These are phyloP conservation scores for Vinca minor DNA, from an alignment of 257 asterid genomes.

Conservation along the genomic window DNA sequence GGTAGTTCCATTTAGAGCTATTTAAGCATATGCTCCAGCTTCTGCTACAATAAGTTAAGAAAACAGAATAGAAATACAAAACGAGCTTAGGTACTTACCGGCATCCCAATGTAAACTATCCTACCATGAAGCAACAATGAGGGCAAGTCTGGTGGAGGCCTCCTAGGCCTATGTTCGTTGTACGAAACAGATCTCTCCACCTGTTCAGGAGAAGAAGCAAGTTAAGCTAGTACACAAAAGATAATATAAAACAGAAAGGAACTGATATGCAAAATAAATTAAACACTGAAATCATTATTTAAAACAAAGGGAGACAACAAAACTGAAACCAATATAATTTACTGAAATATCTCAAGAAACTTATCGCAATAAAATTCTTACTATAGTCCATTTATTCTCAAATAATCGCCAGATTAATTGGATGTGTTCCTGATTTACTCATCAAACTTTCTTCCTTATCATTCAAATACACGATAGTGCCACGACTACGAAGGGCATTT, in stretches of 20 bases:
- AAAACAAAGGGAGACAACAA: background rate
- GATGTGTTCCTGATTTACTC: background rate
- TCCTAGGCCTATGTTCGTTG: slow-evolving; percentile 57
- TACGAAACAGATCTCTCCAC: slow-evolving; percentile 73
- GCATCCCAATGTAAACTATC: slow-evolving; percentile 90
- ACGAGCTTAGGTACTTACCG: slow-evolving; percentile 32
- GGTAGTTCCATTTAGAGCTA: background rate
- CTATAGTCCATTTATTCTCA: background rate
- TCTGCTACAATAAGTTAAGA: background rate
- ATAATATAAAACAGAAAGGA: background rate
- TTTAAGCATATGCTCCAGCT: background rate
- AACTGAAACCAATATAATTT: background rate
- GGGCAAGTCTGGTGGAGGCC: slow-evolving; percentile 92
- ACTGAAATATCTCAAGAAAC: background rate
- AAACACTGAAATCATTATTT: too few species aligned
- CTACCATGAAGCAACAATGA: slow-evolving; percentile 71
- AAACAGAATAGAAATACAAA: background rate
- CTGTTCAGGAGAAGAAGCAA: slow-evolving; percentile 37
- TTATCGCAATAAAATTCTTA: background rate
- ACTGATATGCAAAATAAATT: background rate
- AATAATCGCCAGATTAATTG: background rate
- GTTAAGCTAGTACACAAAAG: background rate
- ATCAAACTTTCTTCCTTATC: background rate
- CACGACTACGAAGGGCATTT: background rate
- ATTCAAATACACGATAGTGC: background rate